A percentile compares a stretch with the other conserved stretches of the same genome.
Conservation (phyloP, 495 filamentous ascomycete species). For the Pyrenopolyporus hunteri region DNA sequence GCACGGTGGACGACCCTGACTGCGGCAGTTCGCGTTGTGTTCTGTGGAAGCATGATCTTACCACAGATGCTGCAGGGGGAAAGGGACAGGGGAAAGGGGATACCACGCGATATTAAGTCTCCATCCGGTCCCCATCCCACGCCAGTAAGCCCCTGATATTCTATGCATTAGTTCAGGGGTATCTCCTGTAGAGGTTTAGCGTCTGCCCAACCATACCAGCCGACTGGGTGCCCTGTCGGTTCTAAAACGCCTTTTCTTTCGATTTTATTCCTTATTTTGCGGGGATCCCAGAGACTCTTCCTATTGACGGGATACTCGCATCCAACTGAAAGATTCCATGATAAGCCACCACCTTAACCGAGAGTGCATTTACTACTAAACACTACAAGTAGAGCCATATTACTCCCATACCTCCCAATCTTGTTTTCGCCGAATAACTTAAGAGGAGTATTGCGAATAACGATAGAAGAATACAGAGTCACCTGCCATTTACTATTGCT, state of each 20-base stretch:
- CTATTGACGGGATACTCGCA: conserved; percentile 7
- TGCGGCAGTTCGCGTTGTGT: neutral
- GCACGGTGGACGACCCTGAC: no score
- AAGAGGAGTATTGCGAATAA: no score
- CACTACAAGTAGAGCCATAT: no score
- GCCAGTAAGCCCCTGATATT: neutral
- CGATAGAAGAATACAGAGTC: no score
- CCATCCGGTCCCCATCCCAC: neutral
- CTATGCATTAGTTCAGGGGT: conserved; percentile 35
- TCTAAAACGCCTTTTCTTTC: conserved; percentile 25
- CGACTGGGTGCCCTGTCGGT: conserved; percentile 4
- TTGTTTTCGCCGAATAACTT: no score
- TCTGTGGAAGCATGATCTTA: no score
- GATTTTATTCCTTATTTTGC: neutral
- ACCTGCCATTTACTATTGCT: no score
- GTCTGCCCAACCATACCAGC: conserved; percentile 11
- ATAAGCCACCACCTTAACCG: no score
- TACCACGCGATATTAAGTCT: neutral
- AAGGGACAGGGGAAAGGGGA: no score
- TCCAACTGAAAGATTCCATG: no score
- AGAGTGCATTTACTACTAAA: no score
- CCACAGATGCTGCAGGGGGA: neutral
- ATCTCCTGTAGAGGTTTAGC: neutral
- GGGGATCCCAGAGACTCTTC: conserved; percentile 16
- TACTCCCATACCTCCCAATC: no score